Percentiles rank a stretch among this genome's conserved stretches.
phyloP scores from a whole-genome alignment of 2,329 filamentous ascomycete species.

The Dryadomyces sulphureus region DNA sequence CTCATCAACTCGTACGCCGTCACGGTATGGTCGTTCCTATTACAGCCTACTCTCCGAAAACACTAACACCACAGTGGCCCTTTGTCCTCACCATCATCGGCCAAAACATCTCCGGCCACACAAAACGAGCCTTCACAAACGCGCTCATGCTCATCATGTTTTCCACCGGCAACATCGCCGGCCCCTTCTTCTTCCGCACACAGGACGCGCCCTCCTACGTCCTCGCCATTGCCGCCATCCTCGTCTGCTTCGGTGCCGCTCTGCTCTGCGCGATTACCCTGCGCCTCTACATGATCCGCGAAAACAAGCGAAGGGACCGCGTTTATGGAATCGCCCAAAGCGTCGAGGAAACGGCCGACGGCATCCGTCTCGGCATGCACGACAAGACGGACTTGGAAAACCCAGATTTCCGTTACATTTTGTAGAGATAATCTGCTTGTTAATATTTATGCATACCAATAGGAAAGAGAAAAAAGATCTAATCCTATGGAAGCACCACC shows the following conservation, averaged over 20 bases:
- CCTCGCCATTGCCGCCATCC: background rate
- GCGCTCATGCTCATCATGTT: background rate
- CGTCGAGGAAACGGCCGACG: slow-evolving; percentile 12
- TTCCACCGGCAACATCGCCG: slow-evolving; percentile 38
- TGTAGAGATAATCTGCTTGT: background rate
- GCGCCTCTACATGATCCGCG: slow-evolving; percentile 21
- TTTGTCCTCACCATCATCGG: slow-evolving; percentile 24
- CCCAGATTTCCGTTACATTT: slow-evolving; percentile 23
- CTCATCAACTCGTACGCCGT: slow-evolving; percentile 24
- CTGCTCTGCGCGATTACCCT: slow-evolving; percentile 19
- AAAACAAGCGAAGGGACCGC: slow-evolving; percentile 22
- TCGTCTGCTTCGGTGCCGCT: slow-evolving; percentile 19
- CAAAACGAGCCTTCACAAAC: slow-evolving; percentile 2
- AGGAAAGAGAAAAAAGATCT: no score
- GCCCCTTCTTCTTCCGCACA: slow-evolving; percentile 39
- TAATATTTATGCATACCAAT: no score
- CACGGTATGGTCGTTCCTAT: slow-evolving; percentile 32
- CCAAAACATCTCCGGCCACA: slow-evolving; percentile 2
- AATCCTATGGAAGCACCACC: no score
- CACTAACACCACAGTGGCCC: slow-evolving; percentile 20
- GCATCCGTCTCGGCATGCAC: slow-evolving; percentile 24
- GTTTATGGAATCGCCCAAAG: slow-evolving; percentile 12
- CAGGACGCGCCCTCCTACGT: slow-evolving; percentile 25
- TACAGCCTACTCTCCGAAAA: slow-evolving; percentile 30
- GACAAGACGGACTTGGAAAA: slow-evolving; percentile 28